phyloP scores from a whole-genome alignment of 192 early-diverging fungal genomes.

The Coemansia sp. region DNA sequence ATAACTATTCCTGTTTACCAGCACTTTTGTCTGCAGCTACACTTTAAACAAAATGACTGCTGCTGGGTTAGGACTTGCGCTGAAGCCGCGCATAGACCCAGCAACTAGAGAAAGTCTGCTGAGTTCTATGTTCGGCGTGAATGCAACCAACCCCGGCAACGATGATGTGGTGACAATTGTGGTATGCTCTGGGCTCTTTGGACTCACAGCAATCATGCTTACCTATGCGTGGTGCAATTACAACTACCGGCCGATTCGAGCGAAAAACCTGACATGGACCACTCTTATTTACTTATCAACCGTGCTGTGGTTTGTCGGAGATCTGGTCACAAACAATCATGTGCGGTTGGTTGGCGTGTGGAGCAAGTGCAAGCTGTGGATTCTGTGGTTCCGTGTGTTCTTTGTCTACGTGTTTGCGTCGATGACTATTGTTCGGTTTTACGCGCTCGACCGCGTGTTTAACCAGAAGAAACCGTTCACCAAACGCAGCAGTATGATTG shows the following conservation, averaged over 20 bases:
- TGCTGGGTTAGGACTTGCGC: neutral
- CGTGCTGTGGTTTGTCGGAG: constrained; percentile 43
- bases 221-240: constrained; percentile 38
- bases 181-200: constrained; percentile 18
- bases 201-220: constrained; percentile 28
- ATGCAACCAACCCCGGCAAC: constrained; percentile 12
- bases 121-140: neutral
- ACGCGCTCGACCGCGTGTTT: constrained; percentile 47
- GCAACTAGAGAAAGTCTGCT: constrained; percentile 2
- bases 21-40: too few species aligned
- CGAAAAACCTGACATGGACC: constrained; percentile 41
- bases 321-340: constrained; percentile 34
- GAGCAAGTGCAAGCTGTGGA: constrained; percentile 41
- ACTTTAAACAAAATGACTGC: neutral
- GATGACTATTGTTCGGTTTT: constrained; percentile 40
- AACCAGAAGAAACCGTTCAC: constrained; percentile 49
- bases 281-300: constrained; percentile 33
- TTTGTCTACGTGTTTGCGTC: constrained; percentile 38
- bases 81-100: constrained; percentile 1
- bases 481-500: constrained; percentile 7
- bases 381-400: constrained; percentile 42
- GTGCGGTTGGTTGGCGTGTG: constrained; percentile 25
- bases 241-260: constrained; percentile 44
- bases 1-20: too few species aligned
- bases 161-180: constrained; percentile 22